phyloP scores from a whole-genome alignment of 768 basidiomycete genomes.

The Gymnopilus dilepis region DNA sequence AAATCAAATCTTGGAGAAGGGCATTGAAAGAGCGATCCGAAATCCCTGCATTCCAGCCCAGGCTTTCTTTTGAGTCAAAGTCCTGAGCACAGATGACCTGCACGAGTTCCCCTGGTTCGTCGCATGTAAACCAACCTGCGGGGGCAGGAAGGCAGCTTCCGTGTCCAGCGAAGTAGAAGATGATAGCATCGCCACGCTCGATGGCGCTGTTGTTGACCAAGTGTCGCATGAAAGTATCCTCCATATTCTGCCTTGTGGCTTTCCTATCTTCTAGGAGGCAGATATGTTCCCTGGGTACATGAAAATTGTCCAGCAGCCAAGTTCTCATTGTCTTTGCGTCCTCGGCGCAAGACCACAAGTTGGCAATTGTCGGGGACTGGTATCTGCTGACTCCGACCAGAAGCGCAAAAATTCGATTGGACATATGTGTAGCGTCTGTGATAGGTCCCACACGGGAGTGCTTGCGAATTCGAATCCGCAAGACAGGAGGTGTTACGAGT shows the following conservation, averaged over 20 bases:
- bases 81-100: conserved; percentile 73
- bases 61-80: conserved; percentile 54
- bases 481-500: background rate
- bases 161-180: conserved; percentile 79
- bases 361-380: conserved; percentile 67
- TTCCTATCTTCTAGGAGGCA: conserved; percentile 59
- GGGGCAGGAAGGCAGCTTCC: conserved; percentile 65
- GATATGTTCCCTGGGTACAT: conserved; percentile 64
- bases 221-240: conserved; percentile 64
- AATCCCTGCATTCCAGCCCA: conserved; percentile 62
- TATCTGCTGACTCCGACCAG: conserved; percentile 75
- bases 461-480: background rate
- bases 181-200: conserved; percentile 63
- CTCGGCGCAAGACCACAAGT: conserved; percentile 66
- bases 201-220: conserved; percentile 66
- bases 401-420: conserved; percentile 60
- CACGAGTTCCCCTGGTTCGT: conserved; percentile 41
- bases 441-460: background rate
- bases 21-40: conserved; percentile 70
- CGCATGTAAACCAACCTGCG: conserved; percentile 59
- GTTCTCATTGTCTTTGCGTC: conserved; percentile 64
- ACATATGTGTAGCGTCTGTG: conserved; percentile 22
- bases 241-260: conserved; percentile 66
- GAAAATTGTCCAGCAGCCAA: conserved; percentile 61
- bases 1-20: conserved; percentile 61